A percentile compares a stretch with the other conserved stretches of the same genome.
Evolutionary conservation across 2,329 filamentous ascomycete species (phyloP).

Genomic region (Alternaria dauci): DNA sequence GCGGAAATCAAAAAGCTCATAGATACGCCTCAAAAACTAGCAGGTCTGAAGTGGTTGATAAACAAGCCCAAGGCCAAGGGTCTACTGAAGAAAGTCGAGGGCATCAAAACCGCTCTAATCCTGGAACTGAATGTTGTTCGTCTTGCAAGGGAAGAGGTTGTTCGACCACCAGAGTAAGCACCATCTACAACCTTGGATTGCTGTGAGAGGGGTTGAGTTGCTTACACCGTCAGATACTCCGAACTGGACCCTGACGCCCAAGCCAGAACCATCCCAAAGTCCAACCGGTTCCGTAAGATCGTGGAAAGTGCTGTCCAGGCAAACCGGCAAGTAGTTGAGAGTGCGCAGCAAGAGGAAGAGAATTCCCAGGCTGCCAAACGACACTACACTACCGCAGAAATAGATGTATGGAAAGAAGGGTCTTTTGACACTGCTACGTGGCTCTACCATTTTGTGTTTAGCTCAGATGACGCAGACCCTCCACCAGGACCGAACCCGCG

Average conservation of each 20-base stretch:
- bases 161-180: slow-evolving; percentile 3
- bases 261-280: not conserved
- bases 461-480: not conserved
- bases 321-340: slow-evolving; percentile 26
- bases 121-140: slow-evolving; percentile 23
- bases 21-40: slow-evolving; percentile 11
- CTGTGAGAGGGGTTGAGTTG: not conserved
- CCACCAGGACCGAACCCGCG: not conserved
- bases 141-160: slow-evolving; percentile 23
- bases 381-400: slow-evolving; percentile 5
- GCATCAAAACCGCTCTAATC: slow-evolving; percentile 27
- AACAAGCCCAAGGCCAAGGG: slow-evolving; percentile 23
- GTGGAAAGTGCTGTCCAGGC: slow-evolving; percentile 30
- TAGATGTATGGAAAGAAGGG: slow-evolving; percentile 22
- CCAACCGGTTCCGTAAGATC: slow-evolving; percentile 28
- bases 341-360: slow-evolving; percentile 20
- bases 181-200: not conserved
- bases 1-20: slow-evolving; percentile 13
- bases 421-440: slow-evolving; percentile 31
- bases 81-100: slow-evolving; percentile 30
- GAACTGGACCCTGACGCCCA: not conserved
- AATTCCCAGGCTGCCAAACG: slow-evolving; percentile 4
- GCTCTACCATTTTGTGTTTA: slow-evolving; percentile 32
- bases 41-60: slow-evolving; percentile 26
- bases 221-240: not conserved